Evolutionary conservation across 2,329 filamentous ascomycete genomes (phyloP).

Genomic region (Penicillium decumbens): DNA sequence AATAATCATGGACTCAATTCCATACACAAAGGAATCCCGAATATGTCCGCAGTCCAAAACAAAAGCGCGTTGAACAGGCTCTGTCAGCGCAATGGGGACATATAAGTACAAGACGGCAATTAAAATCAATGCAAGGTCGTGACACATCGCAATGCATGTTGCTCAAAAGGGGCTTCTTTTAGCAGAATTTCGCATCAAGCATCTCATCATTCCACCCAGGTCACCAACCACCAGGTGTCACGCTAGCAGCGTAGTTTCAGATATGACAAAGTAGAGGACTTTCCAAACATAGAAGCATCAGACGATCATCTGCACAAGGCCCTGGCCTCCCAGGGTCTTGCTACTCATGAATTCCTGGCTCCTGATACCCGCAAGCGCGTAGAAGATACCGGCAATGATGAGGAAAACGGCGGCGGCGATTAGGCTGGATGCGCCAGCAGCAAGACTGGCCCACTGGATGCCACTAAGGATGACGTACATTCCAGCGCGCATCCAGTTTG

Average conservation of each 20-base stretch:
- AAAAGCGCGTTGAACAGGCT: neutral
- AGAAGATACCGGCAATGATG: slow-evolving; percentile 71
- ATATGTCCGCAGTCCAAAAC: slow-evolving; percentile 1
- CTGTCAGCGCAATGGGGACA: slow-evolving; percentile 2
- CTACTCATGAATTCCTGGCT: slow-evolving; percentile 55
- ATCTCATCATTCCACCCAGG: slow-evolving; percentile 17
- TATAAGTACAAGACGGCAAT: slow-evolving; percentile 22
- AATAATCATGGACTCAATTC: neutral
- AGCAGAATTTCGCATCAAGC: slow-evolving; percentile 17
- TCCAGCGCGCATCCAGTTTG: slow-evolving; percentile 91
- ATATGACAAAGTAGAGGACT: slow-evolving; percentile 2
- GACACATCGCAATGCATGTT: slow-evolving; percentile 21
- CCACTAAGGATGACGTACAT: slow-evolving; percentile 78
- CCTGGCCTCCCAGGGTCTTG: slow-evolving; percentile 91
- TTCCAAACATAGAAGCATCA: slow-evolving; percentile 35
- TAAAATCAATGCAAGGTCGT: slow-evolving; percentile 18
- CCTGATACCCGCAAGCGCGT: slow-evolving; percentile 49
- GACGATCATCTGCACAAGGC: slow-evolving; percentile 97
- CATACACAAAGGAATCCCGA: neutral
- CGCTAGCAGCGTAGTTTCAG: neutral
- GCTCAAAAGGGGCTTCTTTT: slow-evolving; percentile 12
- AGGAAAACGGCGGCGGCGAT: slow-evolving; percentile 84
- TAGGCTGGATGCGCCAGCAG: slow-evolving; percentile 62
- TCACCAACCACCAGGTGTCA: slow-evolving; percentile 1
- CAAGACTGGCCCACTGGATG: slow-evolving; percentile 78